Evolutionary conservation across 257 asterid genomes (phyloP), one percentile per base, ranked within the genome.

Genomic region (Sherardia arvensis): DNA sequence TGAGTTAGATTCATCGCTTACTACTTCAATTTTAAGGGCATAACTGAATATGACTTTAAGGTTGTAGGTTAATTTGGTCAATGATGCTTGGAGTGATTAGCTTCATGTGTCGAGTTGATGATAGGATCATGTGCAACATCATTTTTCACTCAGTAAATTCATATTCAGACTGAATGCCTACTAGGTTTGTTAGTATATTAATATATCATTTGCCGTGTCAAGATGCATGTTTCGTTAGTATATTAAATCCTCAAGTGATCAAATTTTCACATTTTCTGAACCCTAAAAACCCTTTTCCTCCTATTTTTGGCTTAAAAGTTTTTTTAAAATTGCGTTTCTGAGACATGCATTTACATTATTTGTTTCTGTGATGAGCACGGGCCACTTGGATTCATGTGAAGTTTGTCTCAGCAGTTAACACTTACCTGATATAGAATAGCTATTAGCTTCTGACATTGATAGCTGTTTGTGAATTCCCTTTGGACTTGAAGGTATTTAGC

Each of bases 21-120:
- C 56, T 26, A 32, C n/a, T 33, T 34, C 18, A 60, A 22, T 33
- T 36, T 32, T 9, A 8, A 56, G 55, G 18, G 57, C 26, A 55
- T 8, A 20, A 38, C 34, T 48, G 21, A 48, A 48, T 48, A 38
- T 11, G 48, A 40, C 48, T 11, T 40, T 40, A n/a, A 20, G 57
- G 57, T 4, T 28, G 22, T 3, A 10, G 61, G 40, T 28, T n/a
- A 5, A 9, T 53, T 22, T 47, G 10, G 66, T 36, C 45, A 54
- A 66, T 57, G 23, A 33, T 40, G 47, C 26, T 58, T 54, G 48
- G 66, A 69, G 32, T 28, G 64, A 49, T 15, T 56, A 40, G 43
- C 62, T 57, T 33, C 22, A 21, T 4, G 25, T n/a, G 53, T n/a
- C 1, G 30, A 38, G 59, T 30, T 40, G 36, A 14, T 14, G 29